These are phyloP conservation scores for Vaccinium macrocarpon DNA, from an alignment of 148 eudicot species.

Conservation along the genomic window DNA sequence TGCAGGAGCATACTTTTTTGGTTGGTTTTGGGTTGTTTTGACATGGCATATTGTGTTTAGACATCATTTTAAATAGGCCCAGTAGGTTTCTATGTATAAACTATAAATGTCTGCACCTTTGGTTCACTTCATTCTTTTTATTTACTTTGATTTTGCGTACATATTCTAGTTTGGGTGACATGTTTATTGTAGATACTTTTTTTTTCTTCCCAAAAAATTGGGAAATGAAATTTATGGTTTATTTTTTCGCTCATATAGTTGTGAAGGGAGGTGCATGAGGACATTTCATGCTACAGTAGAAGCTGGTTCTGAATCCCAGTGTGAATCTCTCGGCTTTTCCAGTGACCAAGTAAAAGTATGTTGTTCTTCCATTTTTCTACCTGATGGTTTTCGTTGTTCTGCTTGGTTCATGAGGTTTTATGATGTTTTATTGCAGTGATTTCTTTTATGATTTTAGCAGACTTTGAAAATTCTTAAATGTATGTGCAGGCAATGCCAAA, in stretches of 20 bases:
- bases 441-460: background rate
- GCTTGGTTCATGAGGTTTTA: background rate
- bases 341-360: constrained; percentile 60
- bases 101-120: background rate
- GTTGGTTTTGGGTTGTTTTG: background rate
- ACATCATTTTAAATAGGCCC: background rate
- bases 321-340: constrained; percentile 66
- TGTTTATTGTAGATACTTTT: background rate
- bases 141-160: background rate
- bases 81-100: background rate
- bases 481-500: constrained; percentile 49
- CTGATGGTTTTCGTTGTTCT: background rate
- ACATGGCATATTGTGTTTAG: background rate
- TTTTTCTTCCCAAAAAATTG: background rate
- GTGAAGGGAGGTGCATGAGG: constrained; percentile 94
- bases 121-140: background rate
- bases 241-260: constrained; percentile 41
- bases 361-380: constrained; percentile 8
- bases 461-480: constrained; percentile 5
- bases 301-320: constrained; percentile 55
- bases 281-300: constrained; percentile 74
- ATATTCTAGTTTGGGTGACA: background rate
- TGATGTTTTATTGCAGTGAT: background rate
- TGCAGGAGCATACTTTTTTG: background rate
- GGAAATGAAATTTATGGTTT: background rate